A percentile compares a stretch with the other conserved stretches of the same genome.
phyloP scores from a whole-genome alignment of 768 basidiomycete genomes.

The Clitopilus passeckerianus region DNA sequence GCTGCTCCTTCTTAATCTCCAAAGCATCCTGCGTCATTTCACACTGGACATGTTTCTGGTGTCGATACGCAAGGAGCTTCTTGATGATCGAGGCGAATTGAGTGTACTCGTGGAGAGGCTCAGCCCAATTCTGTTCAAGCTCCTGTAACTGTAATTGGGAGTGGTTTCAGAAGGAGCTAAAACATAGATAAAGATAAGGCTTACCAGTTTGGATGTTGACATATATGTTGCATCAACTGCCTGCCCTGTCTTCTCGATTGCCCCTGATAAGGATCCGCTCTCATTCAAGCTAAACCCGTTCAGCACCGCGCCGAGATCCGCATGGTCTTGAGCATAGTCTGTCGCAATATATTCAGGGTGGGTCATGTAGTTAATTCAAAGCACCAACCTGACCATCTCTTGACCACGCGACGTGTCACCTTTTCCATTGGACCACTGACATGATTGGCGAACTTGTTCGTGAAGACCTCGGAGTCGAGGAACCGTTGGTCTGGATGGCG shows the following conservation, averaged over 20 bases:
- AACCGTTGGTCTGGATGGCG: slow-evolving; percentile 93
- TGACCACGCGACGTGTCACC: slow-evolving; percentile 86
- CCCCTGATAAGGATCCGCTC: slow-evolving; percentile 62
- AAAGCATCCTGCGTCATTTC: slow-evolving; percentile 94
- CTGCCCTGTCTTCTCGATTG: slow-evolving; percentile 96
- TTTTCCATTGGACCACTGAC: slow-evolving; percentile 93
- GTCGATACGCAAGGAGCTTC: slow-evolving; percentile 88
- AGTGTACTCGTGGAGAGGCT: slow-evolving; percentile 92
- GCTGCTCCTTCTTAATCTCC: slow-evolving; percentile 75
- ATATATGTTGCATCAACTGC: slow-evolving; percentile 93
- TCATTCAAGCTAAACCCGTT: slow-evolving; percentile 95
- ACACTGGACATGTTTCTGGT: slow-evolving; percentile 96
- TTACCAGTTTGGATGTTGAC: slow-evolving; percentile 83
- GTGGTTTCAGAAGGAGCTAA: slow-evolving; percentile 4
- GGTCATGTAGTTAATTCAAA: background rate
- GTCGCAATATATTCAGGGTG: background rate
- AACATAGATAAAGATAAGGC: slow-evolving; percentile 16
- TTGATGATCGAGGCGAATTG: slow-evolving; percentile 96
- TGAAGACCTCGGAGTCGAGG: slow-evolving; percentile 93
- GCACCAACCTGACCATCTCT: slow-evolving; percentile 86
- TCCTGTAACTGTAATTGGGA: slow-evolving; percentile 68
- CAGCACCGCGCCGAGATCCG: slow-evolving; percentile 85
- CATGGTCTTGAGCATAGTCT: slow-evolving; percentile 85
- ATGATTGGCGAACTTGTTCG: slow-evolving; percentile 92
- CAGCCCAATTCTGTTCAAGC: slow-evolving; percentile 91